A percentile compares a stretch with the other conserved stretches of the same genome.
phyloP scores from a whole-genome alignment of 768 basidiomycete genomes.

The Boletus subcaerulescens region DNA sequence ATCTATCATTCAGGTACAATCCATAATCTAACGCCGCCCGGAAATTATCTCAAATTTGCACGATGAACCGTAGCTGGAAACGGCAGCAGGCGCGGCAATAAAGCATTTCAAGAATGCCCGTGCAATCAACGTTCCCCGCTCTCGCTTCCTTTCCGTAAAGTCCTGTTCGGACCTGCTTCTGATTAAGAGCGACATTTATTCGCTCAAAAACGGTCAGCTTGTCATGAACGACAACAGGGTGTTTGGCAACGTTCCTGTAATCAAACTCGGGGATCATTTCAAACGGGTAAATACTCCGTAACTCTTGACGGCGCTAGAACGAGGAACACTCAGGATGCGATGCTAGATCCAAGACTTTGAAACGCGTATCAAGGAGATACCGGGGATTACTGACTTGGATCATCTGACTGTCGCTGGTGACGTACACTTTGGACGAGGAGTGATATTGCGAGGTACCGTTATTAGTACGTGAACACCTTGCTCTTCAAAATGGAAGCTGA shows the following conservation, averaged over 20 bases:
- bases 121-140: constrained; percentile 93
- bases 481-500: background rate
- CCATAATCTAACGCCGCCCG: background rate
- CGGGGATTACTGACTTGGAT: constrained; percentile 86
- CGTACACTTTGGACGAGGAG: constrained; percentile 85
- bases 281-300: constrained; percentile 64
- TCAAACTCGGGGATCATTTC: constrained; percentile 96
- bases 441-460: constrained; percentile 76
- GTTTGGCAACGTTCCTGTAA: constrained; percentile 80
- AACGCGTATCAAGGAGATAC: constrained; percentile 94
- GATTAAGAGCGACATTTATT: constrained; percentile 93
- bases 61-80: constrained; percentile 57
- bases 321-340: background rate
- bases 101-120: constrained; percentile 91
- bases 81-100: constrained; percentile 90
- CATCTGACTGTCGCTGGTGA: constrained; percentile 93
- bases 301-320: background rate
- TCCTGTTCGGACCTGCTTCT: constrained; percentile 84
- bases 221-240: constrained; percentile 54
- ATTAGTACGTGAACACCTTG: constrained; percentile 48
- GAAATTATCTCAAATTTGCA: constrained; percentile 3
- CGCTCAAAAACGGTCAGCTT: constrained; percentile 66
- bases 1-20: constrained; percentile 69
- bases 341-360: constrained; percentile 79
- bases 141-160: constrained; percentile 90